These are phyloP conservation scores for Pseudogymnoascus sp. DNA, from an alignment of 2,329 filamentous ascomycete genomes.

Conservation along the genomic window DNA sequence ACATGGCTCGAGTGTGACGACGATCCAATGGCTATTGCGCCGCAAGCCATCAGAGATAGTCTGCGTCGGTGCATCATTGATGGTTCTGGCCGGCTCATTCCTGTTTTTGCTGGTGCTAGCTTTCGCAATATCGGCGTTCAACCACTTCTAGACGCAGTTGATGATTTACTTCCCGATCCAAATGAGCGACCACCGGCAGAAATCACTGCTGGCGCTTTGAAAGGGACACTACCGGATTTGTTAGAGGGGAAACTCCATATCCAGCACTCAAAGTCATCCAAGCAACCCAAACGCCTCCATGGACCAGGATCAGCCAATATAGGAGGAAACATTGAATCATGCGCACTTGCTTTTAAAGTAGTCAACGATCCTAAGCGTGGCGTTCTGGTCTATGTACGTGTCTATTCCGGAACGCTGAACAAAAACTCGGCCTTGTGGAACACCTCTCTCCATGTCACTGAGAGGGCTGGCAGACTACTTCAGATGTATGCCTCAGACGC, in stretches of 20 bases:
- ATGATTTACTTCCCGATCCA: constrained; percentile 81
- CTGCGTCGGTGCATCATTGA: constrained; percentile 65
- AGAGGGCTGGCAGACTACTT: constrained; percentile 72
- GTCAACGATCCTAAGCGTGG: constrained; percentile 81
- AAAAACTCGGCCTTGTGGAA: constrained; percentile 77
- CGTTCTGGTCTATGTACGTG: constrained; percentile 82
- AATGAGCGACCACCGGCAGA: constrained; percentile 72
- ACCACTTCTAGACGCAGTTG: constrained; percentile 79
- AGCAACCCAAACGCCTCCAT: constrained; percentile 20
- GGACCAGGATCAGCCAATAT: constrained; percentile 26
- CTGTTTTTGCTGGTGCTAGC: constrained; percentile 85
- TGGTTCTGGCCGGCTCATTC: constrained; percentile 67
- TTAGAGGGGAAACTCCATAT: constrained; percentile 40
- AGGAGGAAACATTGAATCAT: constrained; percentile 48
- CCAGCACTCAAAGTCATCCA: constrained; percentile 28
- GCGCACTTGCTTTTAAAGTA: constrained; percentile 82
- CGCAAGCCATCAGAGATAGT: constrained; percentile 61
- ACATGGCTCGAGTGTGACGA: constrained; percentile 73
- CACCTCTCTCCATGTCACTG: constrained; percentile 71
- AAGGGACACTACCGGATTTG: constrained; percentile 46
- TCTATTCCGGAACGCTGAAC: constrained; percentile 77
- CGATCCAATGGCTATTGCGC: constrained; percentile 61
- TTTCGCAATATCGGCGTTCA: constrained; percentile 93
- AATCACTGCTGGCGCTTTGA: constrained; percentile 57
- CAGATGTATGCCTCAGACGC: constrained; percentile 88